These are phyloP conservation scores for Penicillium diatomitis DNA, from an alignment of 495 filamentous ascomycete species.

Conservation along the genomic window DNA sequence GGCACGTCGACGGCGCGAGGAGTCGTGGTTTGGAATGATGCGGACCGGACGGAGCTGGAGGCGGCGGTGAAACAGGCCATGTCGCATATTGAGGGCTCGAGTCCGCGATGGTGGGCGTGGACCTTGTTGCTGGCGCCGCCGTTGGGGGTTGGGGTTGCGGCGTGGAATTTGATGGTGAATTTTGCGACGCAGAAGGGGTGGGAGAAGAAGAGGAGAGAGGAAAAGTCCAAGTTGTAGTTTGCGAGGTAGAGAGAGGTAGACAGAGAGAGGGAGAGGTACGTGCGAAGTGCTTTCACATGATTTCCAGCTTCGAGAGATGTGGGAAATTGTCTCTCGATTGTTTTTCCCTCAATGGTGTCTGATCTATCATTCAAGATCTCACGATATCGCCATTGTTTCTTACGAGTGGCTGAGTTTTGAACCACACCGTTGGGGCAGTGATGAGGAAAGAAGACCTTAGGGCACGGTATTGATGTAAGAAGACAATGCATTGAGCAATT, in stretches of 20 bases:
- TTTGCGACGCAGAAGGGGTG: constrained; percentile 58
- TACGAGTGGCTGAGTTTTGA: no score
- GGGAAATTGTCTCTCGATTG: no score
- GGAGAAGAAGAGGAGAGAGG: constrained; percentile 54
- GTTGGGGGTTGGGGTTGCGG: constrained; percentile 51
- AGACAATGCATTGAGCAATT: no score
- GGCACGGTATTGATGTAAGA: no score
- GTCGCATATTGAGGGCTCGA: constrained; percentile 46
- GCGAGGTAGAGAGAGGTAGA: neutral
- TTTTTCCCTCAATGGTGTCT: no score
- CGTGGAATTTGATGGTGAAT: constrained; percentile 60
- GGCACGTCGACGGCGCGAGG: constrained; percentile 49
- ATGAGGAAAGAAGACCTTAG: no score
- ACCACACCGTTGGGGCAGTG: no score
- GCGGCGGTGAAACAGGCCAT: constrained; percentile 54
- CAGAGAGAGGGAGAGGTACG: neutral
- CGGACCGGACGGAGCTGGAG: constrained; percentile 54
- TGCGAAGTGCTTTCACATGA: no score
- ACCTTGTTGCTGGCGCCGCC: constrained; percentile 63
- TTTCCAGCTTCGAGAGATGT: no score
- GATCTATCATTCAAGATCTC: no score
- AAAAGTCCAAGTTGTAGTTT: constrained; percentile 57
- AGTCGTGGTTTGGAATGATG: constrained; percentile 83
- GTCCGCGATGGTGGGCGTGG: constrained; percentile 76
- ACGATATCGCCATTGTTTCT: no score